phyloP scores from a whole-genome alignment of 2,329 filamentous ascomycete genomes.

The Diaporthe citriasiana region DNA sequence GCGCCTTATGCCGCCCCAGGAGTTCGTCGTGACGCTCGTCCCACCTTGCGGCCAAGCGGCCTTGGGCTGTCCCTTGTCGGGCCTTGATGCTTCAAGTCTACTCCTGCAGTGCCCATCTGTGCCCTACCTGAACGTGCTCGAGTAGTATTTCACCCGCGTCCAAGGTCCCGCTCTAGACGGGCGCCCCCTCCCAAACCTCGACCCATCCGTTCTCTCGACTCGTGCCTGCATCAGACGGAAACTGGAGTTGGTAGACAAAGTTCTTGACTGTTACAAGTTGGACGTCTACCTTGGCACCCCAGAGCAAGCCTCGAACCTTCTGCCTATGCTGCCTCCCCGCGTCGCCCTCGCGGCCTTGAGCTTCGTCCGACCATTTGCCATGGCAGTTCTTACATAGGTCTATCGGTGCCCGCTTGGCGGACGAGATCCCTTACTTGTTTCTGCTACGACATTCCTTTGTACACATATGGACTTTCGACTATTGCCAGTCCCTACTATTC shows the following conservation, averaged over 20 bases:
- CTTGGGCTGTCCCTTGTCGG: slow-evolving; percentile 10
- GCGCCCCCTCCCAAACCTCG: background rate
- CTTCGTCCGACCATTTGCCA: slow-evolving; percentile 20
- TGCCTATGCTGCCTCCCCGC: background rate
- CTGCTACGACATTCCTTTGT: slow-evolving; percentile 24
- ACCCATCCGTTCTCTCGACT: background rate
- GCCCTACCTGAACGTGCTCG: background rate
- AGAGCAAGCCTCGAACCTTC: slow-evolving; percentile 25
- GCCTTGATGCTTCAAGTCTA: slow-evolving; percentile 14
- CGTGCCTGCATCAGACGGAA: slow-evolving; percentile 32
- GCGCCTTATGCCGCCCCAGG: slow-evolving; percentile 21
- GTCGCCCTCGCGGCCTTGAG: background rate
- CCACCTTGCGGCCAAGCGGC: background rate
- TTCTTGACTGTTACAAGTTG: slow-evolving; percentile 36
- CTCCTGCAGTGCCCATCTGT: background rate
- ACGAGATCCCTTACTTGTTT: background rate
- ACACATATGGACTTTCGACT: slow-evolving; percentile 10
- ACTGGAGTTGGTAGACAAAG: slow-evolving; percentile 31
- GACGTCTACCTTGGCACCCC: background rate
- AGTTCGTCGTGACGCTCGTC: slow-evolving; percentile 23
- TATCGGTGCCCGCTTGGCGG: slow-evolving; percentile 21
- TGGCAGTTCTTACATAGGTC: slow-evolving; percentile 25
- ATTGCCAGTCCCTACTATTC: slow-evolving; percentile 20
- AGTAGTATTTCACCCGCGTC: slow-evolving; percentile 4
- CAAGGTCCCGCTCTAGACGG: background rate